These are phyloP conservation scores for Achaetomium macrosporum DNA, from an alignment of 2,329 filamentous ascomycete genomes.

Conservation along the genomic window DNA sequence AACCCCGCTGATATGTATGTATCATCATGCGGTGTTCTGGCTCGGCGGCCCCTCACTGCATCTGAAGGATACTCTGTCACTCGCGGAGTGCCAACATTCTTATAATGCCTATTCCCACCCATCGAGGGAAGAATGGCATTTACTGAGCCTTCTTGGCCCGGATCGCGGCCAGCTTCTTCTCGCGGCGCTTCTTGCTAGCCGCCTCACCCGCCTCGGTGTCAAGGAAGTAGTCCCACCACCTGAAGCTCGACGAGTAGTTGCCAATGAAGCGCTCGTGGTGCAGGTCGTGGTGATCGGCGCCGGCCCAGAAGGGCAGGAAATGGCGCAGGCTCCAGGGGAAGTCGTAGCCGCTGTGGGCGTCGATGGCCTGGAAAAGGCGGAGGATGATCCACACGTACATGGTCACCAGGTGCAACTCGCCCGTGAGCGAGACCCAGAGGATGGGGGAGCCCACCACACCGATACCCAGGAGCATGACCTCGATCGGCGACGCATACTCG, in stretches of 20 bases:
- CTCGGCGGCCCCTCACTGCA: background rate
- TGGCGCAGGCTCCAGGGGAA: conserved; percentile 97
- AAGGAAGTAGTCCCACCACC: conserved; percentile 95
- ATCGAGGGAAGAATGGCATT: conserved; percentile 18
- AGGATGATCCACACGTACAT: conserved; percentile 97
- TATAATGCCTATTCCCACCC: background rate
- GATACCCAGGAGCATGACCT: conserved; percentile 89
- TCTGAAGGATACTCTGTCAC: background rate
- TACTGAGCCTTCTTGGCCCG: conserved; percentile 64
- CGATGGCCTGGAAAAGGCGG: conserved; percentile 94
- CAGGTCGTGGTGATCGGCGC: conserved; percentile 90
- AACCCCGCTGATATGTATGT: background rate
- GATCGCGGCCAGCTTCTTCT: conserved; percentile 64
- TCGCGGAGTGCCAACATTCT: background rate
- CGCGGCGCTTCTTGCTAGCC: conserved; percentile 75
- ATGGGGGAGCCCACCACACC: conserved; percentile 81
- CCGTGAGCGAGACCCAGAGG: conserved; percentile 74
- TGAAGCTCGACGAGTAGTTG: conserved; percentile 96
- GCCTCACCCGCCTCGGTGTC: conserved; percentile 92
- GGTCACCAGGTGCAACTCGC: conserved; percentile 87
- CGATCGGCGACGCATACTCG: conserved; percentile 95
- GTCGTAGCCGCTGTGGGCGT: conserved; percentile 95
- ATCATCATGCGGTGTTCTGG: background rate
- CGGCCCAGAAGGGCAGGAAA: conserved; percentile 96
- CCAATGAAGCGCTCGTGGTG: conserved; percentile 99